These are phyloP conservation scores for Dendrocalamus latiflorus DNA, from an alignment of 202 grass and related monocot genomes.

Conservation along the genomic window DNA sequence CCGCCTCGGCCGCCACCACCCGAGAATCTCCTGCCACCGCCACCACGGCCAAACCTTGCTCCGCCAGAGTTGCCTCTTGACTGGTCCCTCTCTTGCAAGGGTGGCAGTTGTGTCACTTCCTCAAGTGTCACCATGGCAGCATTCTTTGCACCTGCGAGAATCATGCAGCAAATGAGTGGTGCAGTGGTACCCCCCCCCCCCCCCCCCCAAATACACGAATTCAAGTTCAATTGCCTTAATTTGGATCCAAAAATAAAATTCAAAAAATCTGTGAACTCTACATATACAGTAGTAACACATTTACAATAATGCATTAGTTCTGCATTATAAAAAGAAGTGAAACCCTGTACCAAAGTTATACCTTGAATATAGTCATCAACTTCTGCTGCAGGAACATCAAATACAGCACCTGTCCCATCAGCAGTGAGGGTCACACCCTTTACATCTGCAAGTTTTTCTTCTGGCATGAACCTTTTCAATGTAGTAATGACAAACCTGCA, in stretches of 20 bases:
- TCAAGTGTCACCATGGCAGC: conserved; percentile 62
- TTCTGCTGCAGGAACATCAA: conserved; percentile 90
- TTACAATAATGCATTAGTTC: not conserved
- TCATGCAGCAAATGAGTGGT: not conserved
- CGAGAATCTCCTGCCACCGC: conserved; percentile 39
- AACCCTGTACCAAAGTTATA: conserved; percentile 1
- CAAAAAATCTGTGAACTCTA: not conserved
- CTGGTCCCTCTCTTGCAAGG: conserved; percentile 77
- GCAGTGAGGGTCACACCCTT: conserved; percentile 68
- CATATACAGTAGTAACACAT: not conserved
- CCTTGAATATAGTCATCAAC: conserved; percentile 69
- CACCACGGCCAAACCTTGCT: conserved; percentile 57
- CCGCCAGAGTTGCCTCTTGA: conserved; percentile 42
- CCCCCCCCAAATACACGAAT: not conserved
- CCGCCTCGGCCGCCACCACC: conserved; percentile 53
- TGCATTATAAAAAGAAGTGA: not conserved
- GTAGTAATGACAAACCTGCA: conserved; percentile 70
- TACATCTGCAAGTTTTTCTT: conserved; percentile 66
- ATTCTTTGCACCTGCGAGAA: conserved; percentile 47
- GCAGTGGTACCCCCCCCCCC: not conserved
- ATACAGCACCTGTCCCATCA: conserved; percentile 79
- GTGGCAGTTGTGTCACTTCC: conserved; percentile 63
- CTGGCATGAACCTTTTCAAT: conserved; percentile 86
- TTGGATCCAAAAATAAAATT: not conserved
- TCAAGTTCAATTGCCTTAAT: not conserved